A percentile compares a stretch with the other conserved stretches of the same genome.
phyloP scores from a whole-genome alignment of 371 early-diverging fungal species.

The Mortierella sp. region DNA sequence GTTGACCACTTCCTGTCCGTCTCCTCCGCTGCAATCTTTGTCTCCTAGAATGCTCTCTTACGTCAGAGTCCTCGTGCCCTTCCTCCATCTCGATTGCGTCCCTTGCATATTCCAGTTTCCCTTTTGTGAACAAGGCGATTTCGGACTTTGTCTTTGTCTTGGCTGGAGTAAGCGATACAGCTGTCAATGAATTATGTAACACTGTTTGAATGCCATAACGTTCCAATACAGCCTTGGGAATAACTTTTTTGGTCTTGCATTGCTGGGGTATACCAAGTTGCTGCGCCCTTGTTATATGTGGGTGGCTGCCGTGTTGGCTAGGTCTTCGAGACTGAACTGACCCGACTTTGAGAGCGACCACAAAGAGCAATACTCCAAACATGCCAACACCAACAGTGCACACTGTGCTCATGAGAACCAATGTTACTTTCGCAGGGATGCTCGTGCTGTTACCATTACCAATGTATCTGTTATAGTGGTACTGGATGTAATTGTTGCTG shows the following conservation, averaged over 20 bases:
- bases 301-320: not conserved
- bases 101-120: conserved; percentile 19
- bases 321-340: conserved; percentile 26
- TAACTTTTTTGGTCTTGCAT: conserved; percentile 24
- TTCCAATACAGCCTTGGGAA: conserved; percentile 33
- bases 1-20: not conserved
- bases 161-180: not conserved
- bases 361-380: conserved; percentile 51
- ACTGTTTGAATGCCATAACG: conserved; percentile 38
- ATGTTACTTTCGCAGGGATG: conserved; percentile 13
- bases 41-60: conserved; percentile 15
- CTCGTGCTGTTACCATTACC: not conserved
- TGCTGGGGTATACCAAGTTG: conserved; percentile 26
- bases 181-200: conserved; percentile 22
- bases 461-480: not conserved
- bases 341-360: conserved; percentile 46
- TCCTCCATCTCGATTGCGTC: conserved; percentile 53
- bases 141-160: conserved; percentile 10
- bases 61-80: conserved; percentile 25
- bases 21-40: conserved; percentile 17
- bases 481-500: not conserved
- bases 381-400: conserved; percentile 45
- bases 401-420: conserved; percentile 48
- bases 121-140: conserved; percentile 14
- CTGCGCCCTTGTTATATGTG: not conserved